Percentiles rank a stretch among this genome's conserved stretches.
Conservation (phyloP, 768 basidiomycete genomes). For the Leccinum fibrillosum region DNA sequence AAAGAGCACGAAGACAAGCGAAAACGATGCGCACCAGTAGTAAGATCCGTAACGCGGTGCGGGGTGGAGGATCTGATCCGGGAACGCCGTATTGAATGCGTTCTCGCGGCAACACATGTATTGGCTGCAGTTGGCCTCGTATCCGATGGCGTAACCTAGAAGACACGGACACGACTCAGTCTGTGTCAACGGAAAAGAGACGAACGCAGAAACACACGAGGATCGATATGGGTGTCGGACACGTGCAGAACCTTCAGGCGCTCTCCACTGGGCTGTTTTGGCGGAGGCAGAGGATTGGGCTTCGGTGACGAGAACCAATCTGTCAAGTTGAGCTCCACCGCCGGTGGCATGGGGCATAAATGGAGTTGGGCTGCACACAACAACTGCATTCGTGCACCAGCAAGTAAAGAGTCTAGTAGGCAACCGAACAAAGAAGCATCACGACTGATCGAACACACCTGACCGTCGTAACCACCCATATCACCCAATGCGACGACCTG, state of each 20-base stretch:
- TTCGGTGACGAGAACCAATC: conserved; percentile 51
- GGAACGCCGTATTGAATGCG: conserved; percentile 44
- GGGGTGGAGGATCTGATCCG: conserved; percentile 44
- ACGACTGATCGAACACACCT: conserved; percentile 26
- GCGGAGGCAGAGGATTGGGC: conserved; percentile 41
- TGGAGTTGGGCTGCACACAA: too few relatives aligned
- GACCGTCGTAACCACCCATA: conserved; percentile 48
- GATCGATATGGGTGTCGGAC: conserved; percentile 50
- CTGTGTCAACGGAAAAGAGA: too few relatives aligned
- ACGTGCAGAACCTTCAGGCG: conserved; percentile 48
- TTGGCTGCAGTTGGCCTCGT: conserved; percentile 44
- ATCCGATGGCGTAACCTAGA: conserved; percentile 61
- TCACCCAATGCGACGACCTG: conserved; percentile 48
- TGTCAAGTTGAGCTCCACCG: conserved; percentile 22
- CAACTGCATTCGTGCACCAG: too few relatives aligned
- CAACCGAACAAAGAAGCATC: neutral
- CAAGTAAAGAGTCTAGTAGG: too few relatives aligned
- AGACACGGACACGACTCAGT: neutral
- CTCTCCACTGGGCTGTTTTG: conserved; percentile 41
- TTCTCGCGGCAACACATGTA: conserved; percentile 62
- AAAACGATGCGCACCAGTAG: conserved; percentile 5
- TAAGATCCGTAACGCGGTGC: conserved; percentile 62
- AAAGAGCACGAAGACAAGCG: too few relatives aligned
- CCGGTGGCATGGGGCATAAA: too few relatives aligned
- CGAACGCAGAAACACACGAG: conserved; percentile 32